Evolutionary conservation across 73 alveolate genomes (phyloP).

Genomic region (Tetrahymena malaccensis): DNA sequence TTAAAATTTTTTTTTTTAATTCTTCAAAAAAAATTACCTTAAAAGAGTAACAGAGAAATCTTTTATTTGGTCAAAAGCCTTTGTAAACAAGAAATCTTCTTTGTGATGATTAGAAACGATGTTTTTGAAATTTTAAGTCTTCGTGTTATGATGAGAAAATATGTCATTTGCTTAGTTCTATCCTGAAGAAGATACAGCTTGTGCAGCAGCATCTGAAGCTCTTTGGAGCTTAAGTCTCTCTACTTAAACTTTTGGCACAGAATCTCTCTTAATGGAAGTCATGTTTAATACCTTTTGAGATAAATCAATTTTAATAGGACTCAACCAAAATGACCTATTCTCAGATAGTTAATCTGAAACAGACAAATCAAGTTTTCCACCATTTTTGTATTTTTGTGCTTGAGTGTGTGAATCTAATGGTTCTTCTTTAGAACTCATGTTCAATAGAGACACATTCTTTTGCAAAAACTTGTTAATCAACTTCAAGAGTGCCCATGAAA

Average conservation of each 20-base stretch:
- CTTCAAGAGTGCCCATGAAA: constrained; percentile 64
- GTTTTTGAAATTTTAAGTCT: neutral
- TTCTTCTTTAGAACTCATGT: constrained; percentile 3
- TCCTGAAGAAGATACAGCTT: neutral
- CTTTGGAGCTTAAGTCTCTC: constrained; percentile 67
- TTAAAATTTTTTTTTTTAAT: neutral
- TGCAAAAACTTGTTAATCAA: constrained; percentile 53
- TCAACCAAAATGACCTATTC: constrained; percentile 52
- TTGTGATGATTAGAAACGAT: neutral
- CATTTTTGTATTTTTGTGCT: constrained; percentile 3
- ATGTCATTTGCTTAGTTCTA: neutral
- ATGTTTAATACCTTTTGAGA: constrained; percentile 59
- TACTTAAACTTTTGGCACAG: constrained; percentile 64
- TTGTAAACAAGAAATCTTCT: constrained; percentile 51
- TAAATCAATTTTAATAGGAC: constrained; percentile 69
- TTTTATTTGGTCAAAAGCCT: constrained; percentile 79
- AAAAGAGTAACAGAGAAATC: constrained; percentile 62
- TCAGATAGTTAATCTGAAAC: constrained; percentile 38
- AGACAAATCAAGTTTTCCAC: constrained; percentile 3
- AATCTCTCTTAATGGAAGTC: constrained; percentile 73
- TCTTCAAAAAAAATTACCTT: neutral
- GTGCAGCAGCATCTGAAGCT: neutral
- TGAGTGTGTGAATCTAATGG: constrained; percentile 23
- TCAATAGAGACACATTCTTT: constrained; percentile 55
- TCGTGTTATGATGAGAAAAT: neutral